Base-by-base conservation (phyloP, 495 filamentous ascomycete species). In the Rostrohypoxylon terebratum region DNA sequence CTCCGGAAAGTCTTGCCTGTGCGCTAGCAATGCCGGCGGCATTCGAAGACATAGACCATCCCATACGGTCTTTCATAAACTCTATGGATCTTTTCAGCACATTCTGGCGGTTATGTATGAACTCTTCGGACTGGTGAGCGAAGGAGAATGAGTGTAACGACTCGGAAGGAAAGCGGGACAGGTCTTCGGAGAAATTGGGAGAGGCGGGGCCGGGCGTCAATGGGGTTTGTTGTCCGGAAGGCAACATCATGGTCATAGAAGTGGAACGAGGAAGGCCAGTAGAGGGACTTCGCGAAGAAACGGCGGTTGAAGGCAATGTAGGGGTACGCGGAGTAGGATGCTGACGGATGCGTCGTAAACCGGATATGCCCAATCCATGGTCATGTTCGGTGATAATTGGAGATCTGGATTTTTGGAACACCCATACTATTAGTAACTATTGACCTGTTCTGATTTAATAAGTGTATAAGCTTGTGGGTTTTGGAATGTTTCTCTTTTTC, bases 131-230 rank as follows among this genome's bases (percentile, higher is more conserved):
- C 79, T 97, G 95, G 65, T 97, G 93, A 3, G 96, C 93, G 79
- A 99, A 99, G 33, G 96, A 98, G 82, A 99, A 99, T 0, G 96
- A 98, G 78, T 99, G 96, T 64, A 99, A 81, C 0, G 96, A 99
- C 79, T 99, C 96, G 73, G 92, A 92, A 1, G 96, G 95, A 77
- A 98, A 99, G 48, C 94, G 89, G 50, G 89, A 88, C 33, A 99
- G 88, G 75, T 98, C 96, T 85, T 98, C 96, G 74, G 90, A 83
- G 68, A 94, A 91, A 50, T 87, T 88, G 40, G 93, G 91, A 48
- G 90, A 94, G 63, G 86, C 77, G 14, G 91, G 87, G 31, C 87
- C 88, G 21, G 84, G 84, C 9, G 85, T 84, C 21, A 90, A 76
- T 25, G 85, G 83, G 58, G 58, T 77, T 68, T 77, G 80, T 11